Evolutionary conservation across 768 basidiomycete genomes (phyloP).

Genomic region (Dioszegia aurantiaca): DNA sequence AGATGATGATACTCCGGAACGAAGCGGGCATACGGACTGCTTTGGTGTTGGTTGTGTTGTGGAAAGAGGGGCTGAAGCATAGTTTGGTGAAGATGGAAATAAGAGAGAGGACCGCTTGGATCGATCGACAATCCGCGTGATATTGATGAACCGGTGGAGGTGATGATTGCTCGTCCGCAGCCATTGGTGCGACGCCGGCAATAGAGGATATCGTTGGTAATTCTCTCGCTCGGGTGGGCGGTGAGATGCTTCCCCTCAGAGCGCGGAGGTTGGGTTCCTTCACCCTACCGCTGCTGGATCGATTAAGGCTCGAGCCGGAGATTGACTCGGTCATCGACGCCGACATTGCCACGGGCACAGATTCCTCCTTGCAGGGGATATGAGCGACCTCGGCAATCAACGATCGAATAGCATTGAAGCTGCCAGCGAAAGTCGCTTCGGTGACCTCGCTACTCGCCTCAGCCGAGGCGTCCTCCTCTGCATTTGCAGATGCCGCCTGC

Average conservation of each 20-base stretch:
- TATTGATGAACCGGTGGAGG: conserved; percentile 21
- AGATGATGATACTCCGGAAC: conserved; percentile 52
- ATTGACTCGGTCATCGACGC: conserved; percentile 10
- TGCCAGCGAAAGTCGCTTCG: conserved; percentile 31
- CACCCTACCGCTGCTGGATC: conserved; percentile 11
- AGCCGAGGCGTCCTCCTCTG: conserved; percentile 32
- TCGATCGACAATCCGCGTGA: conserved; percentile 37
- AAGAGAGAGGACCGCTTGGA: conserved; percentile 40
- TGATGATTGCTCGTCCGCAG: conserved; percentile 11
- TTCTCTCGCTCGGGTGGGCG: conserved; percentile 22
- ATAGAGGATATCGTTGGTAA: conserved; percentile 31
- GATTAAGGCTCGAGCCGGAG: conserved; percentile 3
- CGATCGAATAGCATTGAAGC: conserved; percentile 40
- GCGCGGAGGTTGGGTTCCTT: conserved; percentile 8
- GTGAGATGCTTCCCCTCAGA: conserved; percentile 15
- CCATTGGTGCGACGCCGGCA: background rate
- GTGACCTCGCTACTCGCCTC: conserved; percentile 34
- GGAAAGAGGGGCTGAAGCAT: conserved; percentile 50
- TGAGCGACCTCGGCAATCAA: conserved; percentile 38
- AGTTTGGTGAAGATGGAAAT: conserved; percentile 54
- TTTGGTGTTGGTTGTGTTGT: conserved; percentile 33
- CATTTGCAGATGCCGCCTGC: conserved; percentile 20
- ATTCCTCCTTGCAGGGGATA: conserved; percentile 32
- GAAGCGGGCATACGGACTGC: conserved; percentile 50
- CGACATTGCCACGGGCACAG: background rate